phyloP scores from a whole-genome alignment of 768 basidiomycete genomes.

The Kwoniella newhampshirensis region DNA sequence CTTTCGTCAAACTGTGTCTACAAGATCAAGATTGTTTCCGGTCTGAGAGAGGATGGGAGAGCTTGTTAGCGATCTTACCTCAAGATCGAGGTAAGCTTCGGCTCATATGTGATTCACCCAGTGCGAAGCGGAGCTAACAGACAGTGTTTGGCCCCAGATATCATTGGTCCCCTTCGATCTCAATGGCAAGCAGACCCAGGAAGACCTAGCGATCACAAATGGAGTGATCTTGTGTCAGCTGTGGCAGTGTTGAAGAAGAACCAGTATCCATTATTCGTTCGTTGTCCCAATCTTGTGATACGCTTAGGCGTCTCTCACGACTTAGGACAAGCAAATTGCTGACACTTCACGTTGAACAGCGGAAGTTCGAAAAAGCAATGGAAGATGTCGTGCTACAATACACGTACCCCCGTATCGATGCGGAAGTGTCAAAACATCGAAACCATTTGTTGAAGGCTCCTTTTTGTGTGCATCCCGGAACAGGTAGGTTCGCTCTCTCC shows the following conservation, averaged over 20 bases:
- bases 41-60: conserved; percentile 68
- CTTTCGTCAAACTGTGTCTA: conserved; percentile 70
- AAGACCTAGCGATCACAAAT: conserved; percentile 68
- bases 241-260: conserved; percentile 17
- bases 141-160: conserved; percentile 33
- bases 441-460: conserved; percentile 98
- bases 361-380: conserved; percentile 58
- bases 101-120: background rate
- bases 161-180: conserved; percentile 58
- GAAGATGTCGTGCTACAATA: conserved; percentile 90
- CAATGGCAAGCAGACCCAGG: conserved; percentile 63
- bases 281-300: background rate
- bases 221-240: conserved; percentile 61
- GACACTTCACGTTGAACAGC: conserved; percentile 19
- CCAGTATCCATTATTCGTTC: conserved; percentile 26
- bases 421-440: conserved; percentile 93
- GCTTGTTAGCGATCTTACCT: conserved; percentile 72
- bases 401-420: conserved; percentile 93
- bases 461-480: conserved; percentile 95
- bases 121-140: background rate
- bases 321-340: background rate
- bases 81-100: conserved; percentile 56
- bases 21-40: conserved; percentile 81
- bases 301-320: background rate
- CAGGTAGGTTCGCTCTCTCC: conserved; percentile 59